A percentile compares a stretch with the other conserved stretches of the same genome.
These are phyloP conservation scores for Lodderomyces metapsilosis DNA, from an alignment of 1,139 yeast genomes.

Conservation along the genomic window DNA sequence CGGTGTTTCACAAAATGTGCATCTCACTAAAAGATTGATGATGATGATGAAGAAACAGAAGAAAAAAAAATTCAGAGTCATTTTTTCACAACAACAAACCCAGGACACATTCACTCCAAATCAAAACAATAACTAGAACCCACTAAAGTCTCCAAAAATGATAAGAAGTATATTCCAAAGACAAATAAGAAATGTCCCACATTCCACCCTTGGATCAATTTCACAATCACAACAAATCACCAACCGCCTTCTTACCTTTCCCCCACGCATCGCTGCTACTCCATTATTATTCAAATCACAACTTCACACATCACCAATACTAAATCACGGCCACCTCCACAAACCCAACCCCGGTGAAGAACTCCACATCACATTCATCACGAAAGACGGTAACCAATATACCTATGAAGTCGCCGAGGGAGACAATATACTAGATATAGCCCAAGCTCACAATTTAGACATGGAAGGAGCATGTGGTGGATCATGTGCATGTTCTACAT, in stretches of 20 bases:
- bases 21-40: too few relatives aligned
- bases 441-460: constrained; percentile 88
- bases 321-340: constrained; percentile 77
- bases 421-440: constrained; percentile 87
- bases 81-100: too few relatives aligned
- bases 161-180: constrained; percentile 4
- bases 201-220: not conserved
- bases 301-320: constrained; percentile 16
- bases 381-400: constrained; percentile 84
- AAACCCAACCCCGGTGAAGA: constrained; percentile 95
- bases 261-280: constrained; percentile 18
- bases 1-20: not conserved
- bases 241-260: too few relatives aligned
- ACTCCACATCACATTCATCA: constrained; percentile 81
- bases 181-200: not conserved
- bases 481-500: constrained; percentile 97
- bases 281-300: not conserved
- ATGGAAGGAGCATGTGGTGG: constrained; percentile 99
- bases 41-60: not conserved
- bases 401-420: constrained; percentile 89
- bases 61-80: constrained; percentile 1
- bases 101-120: too few relatives aligned
- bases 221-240: constrained; percentile 1
- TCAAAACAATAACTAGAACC: too few relatives aligned
- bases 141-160: too few relatives aligned